Percentiles rank a stretch among this genome's conserved stretches.
Conservation (phyloP, 768 basidiomycete species). For the Rhodotorula toruloides region DNA sequence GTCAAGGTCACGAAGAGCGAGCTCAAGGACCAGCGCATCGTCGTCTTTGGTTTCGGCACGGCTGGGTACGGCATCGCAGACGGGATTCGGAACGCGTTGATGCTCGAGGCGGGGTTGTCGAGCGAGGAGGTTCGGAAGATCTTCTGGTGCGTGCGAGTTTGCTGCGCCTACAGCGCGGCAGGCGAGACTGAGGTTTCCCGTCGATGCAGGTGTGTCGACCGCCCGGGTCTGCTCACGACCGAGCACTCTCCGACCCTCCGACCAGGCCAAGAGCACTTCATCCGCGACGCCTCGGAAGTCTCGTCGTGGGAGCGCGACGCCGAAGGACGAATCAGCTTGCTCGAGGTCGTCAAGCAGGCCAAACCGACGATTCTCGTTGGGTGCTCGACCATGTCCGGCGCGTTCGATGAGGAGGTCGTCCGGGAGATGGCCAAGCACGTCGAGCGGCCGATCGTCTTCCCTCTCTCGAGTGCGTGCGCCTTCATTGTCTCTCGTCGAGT, state of each 20-base stretch:
- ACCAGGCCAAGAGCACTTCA: conserved; percentile 55
- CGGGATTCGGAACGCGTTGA: conserved; percentile 72
- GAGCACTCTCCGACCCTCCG: conserved; percentile 41
- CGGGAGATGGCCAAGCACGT: conserved; percentile 59
- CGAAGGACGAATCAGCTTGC: conserved; percentile 54
- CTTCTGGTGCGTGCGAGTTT: conserved; percentile 23
- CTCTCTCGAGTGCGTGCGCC: conserved; percentile 53
- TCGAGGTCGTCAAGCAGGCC: conserved; percentile 66
- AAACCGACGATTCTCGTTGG: conserved; percentile 81
- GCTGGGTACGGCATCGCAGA: conserved; percentile 74
- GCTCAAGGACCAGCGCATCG: conserved; percentile 58
- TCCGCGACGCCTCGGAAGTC: conserved; percentile 47
- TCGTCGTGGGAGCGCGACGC: conserved; percentile 27
- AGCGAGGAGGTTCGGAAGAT: conserved; percentile 55
- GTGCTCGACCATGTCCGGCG: conserved; percentile 69
- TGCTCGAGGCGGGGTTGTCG: conserved; percentile 52
- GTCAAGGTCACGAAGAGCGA: conserved; percentile 61
- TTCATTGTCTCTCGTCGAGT: no score
- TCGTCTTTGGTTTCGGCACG: conserved; percentile 48
- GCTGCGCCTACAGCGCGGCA: not conserved
- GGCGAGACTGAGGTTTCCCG: no score
- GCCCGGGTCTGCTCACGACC: conserved; percentile 38
- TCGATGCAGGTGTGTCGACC: conserved; percentile 35
- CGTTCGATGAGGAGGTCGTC: conserved; percentile 63
- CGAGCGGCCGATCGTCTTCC: conserved; percentile 75